phyloP scores from a whole-genome alignment of 2,329 filamentous ascomycete genomes.

The Didymosphaeria variabile region DNA sequence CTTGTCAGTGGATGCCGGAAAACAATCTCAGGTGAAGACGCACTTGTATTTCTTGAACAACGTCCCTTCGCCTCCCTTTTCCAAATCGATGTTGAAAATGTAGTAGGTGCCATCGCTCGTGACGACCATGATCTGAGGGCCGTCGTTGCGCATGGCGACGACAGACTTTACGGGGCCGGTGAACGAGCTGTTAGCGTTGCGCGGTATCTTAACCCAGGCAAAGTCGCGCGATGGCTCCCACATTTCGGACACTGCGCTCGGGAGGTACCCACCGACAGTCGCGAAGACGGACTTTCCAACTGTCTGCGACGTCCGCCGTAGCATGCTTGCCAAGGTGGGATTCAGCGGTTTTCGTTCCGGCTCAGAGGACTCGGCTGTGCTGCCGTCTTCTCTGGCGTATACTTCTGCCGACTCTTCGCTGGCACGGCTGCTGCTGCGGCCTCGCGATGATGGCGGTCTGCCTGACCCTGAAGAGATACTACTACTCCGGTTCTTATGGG shows the following conservation, averaged over 20 bases:
- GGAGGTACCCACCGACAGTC: constrained; percentile 89
- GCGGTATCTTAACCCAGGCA: constrained; percentile 93
- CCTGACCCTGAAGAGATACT: constrained; percentile 41
- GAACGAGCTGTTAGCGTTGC: constrained; percentile 54
- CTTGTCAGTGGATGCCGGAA: constrained; percentile 25
- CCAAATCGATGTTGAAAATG: constrained; percentile 94
- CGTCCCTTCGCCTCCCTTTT: constrained; percentile 90
- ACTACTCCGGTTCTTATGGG: constrained; percentile 45
- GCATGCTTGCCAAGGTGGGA: constrained; percentile 86
- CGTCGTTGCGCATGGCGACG: constrained; percentile 96
- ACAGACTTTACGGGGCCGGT: constrained; percentile 77
- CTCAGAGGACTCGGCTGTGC: constrained; percentile 37
- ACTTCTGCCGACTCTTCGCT: constrained; percentile 50
- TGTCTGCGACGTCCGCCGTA: constrained; percentile 93
- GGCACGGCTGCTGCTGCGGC: constrained; percentile 55
- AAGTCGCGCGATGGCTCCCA: constrained; percentile 97
- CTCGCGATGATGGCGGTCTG: constrained; percentile 40
- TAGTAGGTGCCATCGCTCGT: constrained; percentile 96
- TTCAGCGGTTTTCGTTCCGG: constrained; percentile 58
- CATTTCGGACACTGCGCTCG: constrained; percentile 94
- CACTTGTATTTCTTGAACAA: constrained; percentile 93
- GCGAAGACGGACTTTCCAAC: constrained; percentile 89
- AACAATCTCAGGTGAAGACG: constrained; percentile 51
- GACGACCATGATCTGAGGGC: constrained; percentile 96
- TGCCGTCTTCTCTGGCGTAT: constrained; percentile 49